These are phyloP conservation scores for Spiraea crenata DNA, from an alignment of 331 rosid species.

Conservation along the genomic window DNA sequence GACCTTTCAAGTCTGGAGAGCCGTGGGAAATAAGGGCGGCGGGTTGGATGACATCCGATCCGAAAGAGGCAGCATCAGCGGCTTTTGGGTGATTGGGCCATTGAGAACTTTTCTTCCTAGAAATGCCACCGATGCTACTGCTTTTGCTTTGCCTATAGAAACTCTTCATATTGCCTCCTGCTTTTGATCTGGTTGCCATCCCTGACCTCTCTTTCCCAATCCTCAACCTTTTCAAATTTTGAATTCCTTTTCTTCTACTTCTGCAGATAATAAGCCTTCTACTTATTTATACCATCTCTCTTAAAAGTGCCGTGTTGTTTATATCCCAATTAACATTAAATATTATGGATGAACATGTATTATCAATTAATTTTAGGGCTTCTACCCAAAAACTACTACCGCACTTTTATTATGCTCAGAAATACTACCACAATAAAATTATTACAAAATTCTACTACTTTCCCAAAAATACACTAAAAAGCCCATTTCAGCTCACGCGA, in stretches of 20 bases:
- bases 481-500: too few species aligned
- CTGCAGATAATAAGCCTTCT: too few species aligned
- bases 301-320: too few species aligned
- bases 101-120: slow-evolving; percentile 30
- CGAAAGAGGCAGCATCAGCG: slow-evolving; percentile 25
- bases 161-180: slow-evolving; percentile 46
- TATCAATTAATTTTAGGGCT: too few species aligned
- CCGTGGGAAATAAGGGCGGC: slow-evolving; percentile 39
- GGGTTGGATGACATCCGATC: slow-evolving; percentile 37
- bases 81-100: slow-evolving; percentile 23
- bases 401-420: too few species aligned
- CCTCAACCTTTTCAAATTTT: slow-evolving; percentile 35
- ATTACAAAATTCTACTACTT: too few species aligned
- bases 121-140: background rate
- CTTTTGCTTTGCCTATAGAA: slow-evolving; percentile 63
- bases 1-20: slow-evolving; percentile 45
- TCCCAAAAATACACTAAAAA: too few species aligned
- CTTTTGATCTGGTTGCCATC: slow-evolving; percentile 25
- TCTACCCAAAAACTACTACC: too few species aligned
- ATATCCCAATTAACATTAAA: too few species aligned
- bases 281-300: too few species aligned
- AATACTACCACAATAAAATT: too few species aligned
- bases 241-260: slow-evolving; percentile 10
- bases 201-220: background rate
- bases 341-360: too few species aligned